Conservation (phyloP, 805 yeast species). For the Starmerella tilneyi region DNA sequence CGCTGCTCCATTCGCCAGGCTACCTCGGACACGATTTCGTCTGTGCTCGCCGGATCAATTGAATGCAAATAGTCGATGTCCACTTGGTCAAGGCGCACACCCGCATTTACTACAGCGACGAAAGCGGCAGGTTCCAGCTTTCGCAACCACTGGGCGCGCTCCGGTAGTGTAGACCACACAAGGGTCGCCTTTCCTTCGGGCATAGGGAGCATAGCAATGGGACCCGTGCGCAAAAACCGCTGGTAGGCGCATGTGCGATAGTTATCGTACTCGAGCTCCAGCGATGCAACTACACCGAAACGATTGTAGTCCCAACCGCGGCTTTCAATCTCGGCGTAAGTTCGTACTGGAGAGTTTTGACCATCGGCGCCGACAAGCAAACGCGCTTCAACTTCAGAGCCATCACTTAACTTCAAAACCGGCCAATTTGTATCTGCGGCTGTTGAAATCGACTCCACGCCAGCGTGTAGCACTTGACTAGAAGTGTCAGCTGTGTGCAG, state of each 20-base stretch:
- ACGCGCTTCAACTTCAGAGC: conserved; percentile 53
- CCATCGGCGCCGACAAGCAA: conserved; percentile 95
- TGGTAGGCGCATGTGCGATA: conserved; percentile 79
- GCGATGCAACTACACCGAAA: conserved; percentile 87
- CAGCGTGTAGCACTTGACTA: conserved; percentile 31
- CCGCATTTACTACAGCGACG: conserved; percentile 70
- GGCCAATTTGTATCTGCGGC: conserved; percentile 48
- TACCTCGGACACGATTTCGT: conserved; percentile 53
- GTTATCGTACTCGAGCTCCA: conserved; percentile 64
- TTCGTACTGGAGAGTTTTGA: conserved; percentile 82
- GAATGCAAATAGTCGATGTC: conserved; percentile 65
- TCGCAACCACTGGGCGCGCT: conserved; percentile 52
- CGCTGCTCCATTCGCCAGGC: conserved; percentile 52
- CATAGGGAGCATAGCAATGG: conserved; percentile 81
- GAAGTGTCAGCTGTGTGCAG: conserved; percentile 5
- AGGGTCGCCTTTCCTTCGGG: conserved; percentile 80
- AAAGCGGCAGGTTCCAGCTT: conserved; percentile 53
- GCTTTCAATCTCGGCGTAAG: conserved; percentile 67
- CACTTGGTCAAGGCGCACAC: conserved; percentile 61
- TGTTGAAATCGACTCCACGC: conserved; percentile 32
- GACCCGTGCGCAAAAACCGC: conserved; percentile 82
- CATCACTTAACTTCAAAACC: conserved; percentile 53
- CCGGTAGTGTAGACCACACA: conserved; percentile 87
- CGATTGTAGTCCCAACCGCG: conserved; percentile 87
- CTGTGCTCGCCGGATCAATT: conserved; percentile 30